phyloP scores from a whole-genome alignment of 176 grass and related monocot species.

The Typha latifolia region DNA sequence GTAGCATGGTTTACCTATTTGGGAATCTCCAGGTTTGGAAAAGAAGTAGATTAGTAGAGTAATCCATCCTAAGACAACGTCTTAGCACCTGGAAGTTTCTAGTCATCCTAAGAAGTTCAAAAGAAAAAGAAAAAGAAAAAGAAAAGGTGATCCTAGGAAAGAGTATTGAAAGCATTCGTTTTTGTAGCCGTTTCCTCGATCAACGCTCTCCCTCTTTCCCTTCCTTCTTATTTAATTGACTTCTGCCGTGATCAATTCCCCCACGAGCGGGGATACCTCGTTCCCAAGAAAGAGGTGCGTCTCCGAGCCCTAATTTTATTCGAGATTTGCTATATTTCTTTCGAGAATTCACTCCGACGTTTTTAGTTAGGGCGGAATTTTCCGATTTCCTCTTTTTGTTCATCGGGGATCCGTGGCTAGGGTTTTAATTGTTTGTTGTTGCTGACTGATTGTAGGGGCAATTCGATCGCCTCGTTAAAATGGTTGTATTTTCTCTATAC shows the following conservation, averaged over 20 bases:
- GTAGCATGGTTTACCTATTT: too few species aligned
- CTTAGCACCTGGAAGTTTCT: too few species aligned
- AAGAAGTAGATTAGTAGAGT: too few species aligned
- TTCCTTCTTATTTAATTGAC: too few species aligned
- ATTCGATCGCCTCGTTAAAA: not conserved
- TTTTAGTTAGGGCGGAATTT: not conserved
- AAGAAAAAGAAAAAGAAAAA: too few species aligned
- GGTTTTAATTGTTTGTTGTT: not conserved
- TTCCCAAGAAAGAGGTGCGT: not conserved
- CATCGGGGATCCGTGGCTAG: not conserved
- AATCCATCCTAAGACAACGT: too few species aligned
- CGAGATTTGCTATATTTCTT: not conserved
- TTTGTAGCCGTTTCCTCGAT: too few species aligned
- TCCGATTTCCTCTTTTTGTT: not conserved
- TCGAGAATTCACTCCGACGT: not conserved
- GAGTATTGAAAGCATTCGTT: too few species aligned
- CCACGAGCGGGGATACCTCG: not conserved
- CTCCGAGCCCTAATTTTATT: not conserved
- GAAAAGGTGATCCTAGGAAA: too few species aligned
- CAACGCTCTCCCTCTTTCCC: not conserved
- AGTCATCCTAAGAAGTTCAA: too few species aligned
- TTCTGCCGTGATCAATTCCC: not conserved
- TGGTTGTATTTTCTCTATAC: not conserved
- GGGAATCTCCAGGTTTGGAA: too few species aligned
- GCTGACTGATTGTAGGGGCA: not conserved